A percentile compares a stretch with the other conserved stretches of the same genome.
Evolutionary conservation across 768 basidiomycete genomes (phyloP).

Genomic region (Rhizopogon vinicolor): DNA sequence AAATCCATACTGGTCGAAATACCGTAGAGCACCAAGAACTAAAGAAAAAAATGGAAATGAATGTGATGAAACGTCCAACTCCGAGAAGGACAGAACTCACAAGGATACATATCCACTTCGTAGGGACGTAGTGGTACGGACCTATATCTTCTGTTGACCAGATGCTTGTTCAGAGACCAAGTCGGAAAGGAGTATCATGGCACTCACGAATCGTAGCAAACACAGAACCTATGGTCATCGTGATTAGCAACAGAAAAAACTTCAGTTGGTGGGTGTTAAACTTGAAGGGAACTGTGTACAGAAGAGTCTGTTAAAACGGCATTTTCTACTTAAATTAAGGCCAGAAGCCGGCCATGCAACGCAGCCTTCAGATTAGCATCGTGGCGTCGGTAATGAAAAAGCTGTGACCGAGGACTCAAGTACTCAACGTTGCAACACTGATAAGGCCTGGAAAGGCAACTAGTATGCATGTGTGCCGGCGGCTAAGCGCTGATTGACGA

Average conservation of each 20-base stretch:
- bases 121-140: constrained; percentile 38
- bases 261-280: background rate
- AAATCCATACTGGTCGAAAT: constrained; percentile 32
- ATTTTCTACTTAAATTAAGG: background rate
- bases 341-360: background rate
- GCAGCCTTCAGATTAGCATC: background rate
- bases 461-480: too few species aligned
- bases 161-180: background rate
- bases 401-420: background rate
- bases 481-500: too few species aligned
- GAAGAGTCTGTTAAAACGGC: too few species aligned
- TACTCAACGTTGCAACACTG: too few species aligned
- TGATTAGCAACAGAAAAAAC: background rate
- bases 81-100: background rate
- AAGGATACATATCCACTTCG: constrained; percentile 30
- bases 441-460: too few species aligned
- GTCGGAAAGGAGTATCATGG: background rate
- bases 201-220: background rate
- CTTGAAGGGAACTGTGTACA: background rate
- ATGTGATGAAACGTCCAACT: background rate
- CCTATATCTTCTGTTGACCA: background rate
- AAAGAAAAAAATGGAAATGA: background rate
- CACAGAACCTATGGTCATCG: too few species aligned
- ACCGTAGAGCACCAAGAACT: constrained; percentile 36
- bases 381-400: background rate